phyloP scores from a whole-genome alignment of 352 stramenopile species.

The Elongisporangium senticosum region DNA sequence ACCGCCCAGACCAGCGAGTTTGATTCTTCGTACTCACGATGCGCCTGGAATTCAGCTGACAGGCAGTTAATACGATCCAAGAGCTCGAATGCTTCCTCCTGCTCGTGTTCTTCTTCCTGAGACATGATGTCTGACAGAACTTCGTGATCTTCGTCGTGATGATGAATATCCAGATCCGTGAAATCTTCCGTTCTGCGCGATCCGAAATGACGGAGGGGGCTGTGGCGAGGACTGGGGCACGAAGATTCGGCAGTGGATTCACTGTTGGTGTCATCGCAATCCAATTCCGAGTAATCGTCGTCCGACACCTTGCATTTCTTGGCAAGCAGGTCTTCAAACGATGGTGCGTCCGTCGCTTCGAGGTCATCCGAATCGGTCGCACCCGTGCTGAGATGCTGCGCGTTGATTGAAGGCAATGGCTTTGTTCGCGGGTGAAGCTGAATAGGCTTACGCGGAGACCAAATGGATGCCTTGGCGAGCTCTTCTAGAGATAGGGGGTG shows the following conservation, averaged over 20 bases:
- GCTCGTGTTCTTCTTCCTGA: constrained; percentile 46
- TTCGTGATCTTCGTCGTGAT: constrained; percentile 37
- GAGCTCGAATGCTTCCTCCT: constrained; percentile 57
- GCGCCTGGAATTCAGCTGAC: constrained; percentile 56
- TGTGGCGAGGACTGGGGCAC: constrained; percentile 58
- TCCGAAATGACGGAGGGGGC: constrained; percentile 7
- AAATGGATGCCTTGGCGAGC: background rate
- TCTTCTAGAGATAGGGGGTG: background rate
- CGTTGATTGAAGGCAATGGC: background rate
- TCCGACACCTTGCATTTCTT: constrained; percentile 14
- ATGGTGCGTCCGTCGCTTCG: background rate
- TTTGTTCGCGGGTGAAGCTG: background rate
- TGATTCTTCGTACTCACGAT: constrained; percentile 67
- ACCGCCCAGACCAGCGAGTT: constrained; percentile 67
- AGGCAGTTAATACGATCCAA: constrained; percentile 63
- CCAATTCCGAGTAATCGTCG: constrained; percentile 51
- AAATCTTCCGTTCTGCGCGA: background rate
- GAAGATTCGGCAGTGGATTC: constrained; percentile 72
- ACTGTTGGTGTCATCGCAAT: constrained; percentile 71
- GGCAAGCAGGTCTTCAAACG: constrained; percentile 1
- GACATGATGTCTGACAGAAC: constrained; percentile 46
- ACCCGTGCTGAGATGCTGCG: background rate
- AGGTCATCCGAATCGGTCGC: background rate
- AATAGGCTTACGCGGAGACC: background rate
- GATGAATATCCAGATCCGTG: constrained; percentile 22